A percentile compares a stretch with the other conserved stretches of the same genome.
phyloP scores from a whole-genome alignment of 2,329 filamentous ascomycete species.

The Chalaropsis ovoidea region DNA sequence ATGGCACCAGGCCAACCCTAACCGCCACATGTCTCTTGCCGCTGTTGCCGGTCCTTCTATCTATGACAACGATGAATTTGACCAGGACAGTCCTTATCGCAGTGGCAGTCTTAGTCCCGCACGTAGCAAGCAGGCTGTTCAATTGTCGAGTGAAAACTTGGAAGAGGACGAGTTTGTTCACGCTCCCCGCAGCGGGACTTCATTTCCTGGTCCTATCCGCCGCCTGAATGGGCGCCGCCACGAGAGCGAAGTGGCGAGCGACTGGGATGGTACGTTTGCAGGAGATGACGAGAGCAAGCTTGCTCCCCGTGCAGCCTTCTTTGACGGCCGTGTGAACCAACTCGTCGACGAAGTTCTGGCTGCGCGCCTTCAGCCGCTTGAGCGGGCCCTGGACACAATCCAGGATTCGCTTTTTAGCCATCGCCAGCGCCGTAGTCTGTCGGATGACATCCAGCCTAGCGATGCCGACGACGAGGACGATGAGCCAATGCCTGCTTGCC shows the following conservation, averaged over 20 bases:
- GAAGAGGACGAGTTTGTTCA: conserved; percentile 51
- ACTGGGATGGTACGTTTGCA: conserved; percentile 83
- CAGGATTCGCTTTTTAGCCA: conserved; percentile 54
- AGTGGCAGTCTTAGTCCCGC: conserved; percentile 67
- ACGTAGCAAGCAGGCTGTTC: conserved; percentile 41
- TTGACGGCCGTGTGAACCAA: conserved; percentile 80
- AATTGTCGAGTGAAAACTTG: conserved; percentile 36
- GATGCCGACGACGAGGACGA: conserved; percentile 95
- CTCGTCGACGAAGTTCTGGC: conserved; percentile 70
- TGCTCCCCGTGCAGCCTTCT: conserved; percentile 71
- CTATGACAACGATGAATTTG: conserved; percentile 7
- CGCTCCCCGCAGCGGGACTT: conserved; percentile 54
- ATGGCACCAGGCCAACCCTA: conserved; percentile 40
- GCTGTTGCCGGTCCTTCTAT: conserved; percentile 28
- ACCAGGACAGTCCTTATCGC: conserved; percentile 34
- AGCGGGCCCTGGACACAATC: conserved; percentile 66
- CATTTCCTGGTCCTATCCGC: conserved; percentile 45
- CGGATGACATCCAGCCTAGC: conserved; percentile 63
- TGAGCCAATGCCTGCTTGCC: conserved; percentile 53
- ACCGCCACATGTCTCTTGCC: conserved; percentile 34
- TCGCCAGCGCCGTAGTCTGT: conserved; percentile 52
- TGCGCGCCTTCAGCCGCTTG: conserved; percentile 66
- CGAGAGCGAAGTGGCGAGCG: conserved; percentile 51
- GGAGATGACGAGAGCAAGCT: conserved; percentile 77
- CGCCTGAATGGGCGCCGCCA: conserved; percentile 47